Conservation (phyloP, 257 asterid species). For the Nicotiana knightiana region DNA sequence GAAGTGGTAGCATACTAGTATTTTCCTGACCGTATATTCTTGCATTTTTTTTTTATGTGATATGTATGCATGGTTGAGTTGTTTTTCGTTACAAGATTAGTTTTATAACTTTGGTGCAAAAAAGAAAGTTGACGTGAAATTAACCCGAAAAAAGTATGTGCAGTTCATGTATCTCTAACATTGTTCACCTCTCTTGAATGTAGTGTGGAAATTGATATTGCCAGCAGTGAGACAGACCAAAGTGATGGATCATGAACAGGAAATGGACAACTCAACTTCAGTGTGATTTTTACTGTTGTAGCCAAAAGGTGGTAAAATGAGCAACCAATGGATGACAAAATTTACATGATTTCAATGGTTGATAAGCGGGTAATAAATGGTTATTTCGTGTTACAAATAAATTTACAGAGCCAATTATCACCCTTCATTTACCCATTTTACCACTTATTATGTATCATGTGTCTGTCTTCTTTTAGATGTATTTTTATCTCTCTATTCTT, state of each 20-base stretch:
- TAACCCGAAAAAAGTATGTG: background rate
- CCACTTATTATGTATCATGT: background rate
- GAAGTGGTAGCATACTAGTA: background rate
- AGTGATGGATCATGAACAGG: constrained; percentile 56
- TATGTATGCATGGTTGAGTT: too few species aligned
- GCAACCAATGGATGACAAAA: background rate
- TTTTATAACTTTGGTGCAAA: background rate
- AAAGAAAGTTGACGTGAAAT: background rate
- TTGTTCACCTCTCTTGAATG: background rate
- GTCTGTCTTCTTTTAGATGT: background rate
- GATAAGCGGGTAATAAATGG: background rate
- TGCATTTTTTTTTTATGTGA: too few species aligned
- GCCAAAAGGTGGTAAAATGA: background rate
- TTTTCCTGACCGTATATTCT: too few species aligned
- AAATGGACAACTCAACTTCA: constrained; percentile 20
- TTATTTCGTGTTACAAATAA: background rate
- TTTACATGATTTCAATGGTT: background rate
- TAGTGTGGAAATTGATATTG: constrained; percentile 93
- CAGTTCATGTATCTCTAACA: background rate
- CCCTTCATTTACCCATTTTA: background rate
- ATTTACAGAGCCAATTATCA: background rate
- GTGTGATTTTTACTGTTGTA: constrained; percentile 18
- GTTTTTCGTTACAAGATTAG: background rate
- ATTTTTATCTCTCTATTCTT: too few species aligned
- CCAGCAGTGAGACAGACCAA: constrained; percentile 55